A percentile compares a stretch with the other conserved stretches of the same genome.
Conservation (phyloP, 163 green algal genomes). For the Prototheca cutis region DNA sequence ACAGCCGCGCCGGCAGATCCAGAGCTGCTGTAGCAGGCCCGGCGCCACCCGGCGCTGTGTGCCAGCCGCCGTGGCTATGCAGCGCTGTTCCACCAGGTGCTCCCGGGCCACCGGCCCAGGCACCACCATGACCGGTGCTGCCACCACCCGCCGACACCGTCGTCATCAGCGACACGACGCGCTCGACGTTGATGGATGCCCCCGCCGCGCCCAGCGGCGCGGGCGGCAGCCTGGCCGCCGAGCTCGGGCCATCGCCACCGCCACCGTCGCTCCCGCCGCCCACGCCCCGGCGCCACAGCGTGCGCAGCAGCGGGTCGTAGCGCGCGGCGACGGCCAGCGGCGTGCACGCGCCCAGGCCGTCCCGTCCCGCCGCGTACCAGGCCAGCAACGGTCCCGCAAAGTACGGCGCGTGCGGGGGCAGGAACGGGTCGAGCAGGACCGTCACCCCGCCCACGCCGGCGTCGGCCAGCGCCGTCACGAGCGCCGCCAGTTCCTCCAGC, state of each 20-base stretch:
- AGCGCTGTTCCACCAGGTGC: too few relatives aligned
- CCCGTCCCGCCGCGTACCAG: constrained; percentile 28
- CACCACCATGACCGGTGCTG: too few relatives aligned
- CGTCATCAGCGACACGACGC: too few relatives aligned
- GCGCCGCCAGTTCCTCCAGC: constrained; percentile 22
- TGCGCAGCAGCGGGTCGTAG: constrained; percentile 63
- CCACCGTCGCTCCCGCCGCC: too few relatives aligned
- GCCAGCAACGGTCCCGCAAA: constrained; percentile 54
- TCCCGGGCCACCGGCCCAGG: too few relatives aligned
- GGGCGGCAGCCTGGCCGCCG: too few relatives aligned
- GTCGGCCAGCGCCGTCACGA: constrained; percentile 20
- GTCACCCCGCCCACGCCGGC: constrained; percentile 28
- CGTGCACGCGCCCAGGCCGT: constrained; percentile 7
- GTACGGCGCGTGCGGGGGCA: constrained; percentile 53
- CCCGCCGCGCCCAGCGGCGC: constrained; percentile 42
- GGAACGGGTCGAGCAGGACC: constrained; percentile 51
- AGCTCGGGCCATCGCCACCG: too few relatives aligned
- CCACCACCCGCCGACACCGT: too few relatives aligned
- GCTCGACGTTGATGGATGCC: constrained; percentile 64
- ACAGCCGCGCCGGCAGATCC: too few relatives aligned
- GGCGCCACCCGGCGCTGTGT: constrained; percentile 1
- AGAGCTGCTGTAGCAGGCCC: too few relatives aligned
- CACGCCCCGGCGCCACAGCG: constrained; percentile 30
- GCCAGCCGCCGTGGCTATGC: too few relatives aligned
- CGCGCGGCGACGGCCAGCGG: constrained; percentile 35